Conservation (phyloP, 257 asterid species). For the Rauvolfia tetraphylla region DNA sequence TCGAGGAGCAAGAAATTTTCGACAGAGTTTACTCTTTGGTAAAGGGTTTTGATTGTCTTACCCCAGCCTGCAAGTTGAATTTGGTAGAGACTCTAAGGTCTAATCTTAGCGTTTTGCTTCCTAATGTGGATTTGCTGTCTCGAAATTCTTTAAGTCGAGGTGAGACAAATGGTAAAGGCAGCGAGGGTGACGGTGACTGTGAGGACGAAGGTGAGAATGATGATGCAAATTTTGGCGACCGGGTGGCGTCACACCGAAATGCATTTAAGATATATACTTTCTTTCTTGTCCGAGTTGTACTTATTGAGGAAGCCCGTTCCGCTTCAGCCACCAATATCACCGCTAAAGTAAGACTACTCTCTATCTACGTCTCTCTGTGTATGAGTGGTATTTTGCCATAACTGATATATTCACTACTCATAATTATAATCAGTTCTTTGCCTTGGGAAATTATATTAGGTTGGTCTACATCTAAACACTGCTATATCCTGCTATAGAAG, state of each 20-base stretch:
- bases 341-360: constrained; percentile 40
- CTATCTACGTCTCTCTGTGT: neutral
- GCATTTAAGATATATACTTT: constrained; percentile 87
- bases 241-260: constrained; percentile 77
- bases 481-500: neutral
- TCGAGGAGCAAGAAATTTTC: constrained; percentile 86
- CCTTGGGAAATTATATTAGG: neutral
- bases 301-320: constrained; percentile 56
- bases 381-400: neutral
- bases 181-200: constrained; percentile 40
- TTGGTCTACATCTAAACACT: neutral
- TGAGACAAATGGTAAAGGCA: constrained; percentile 27
- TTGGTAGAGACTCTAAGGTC: constrained; percentile 87
- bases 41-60: constrained; percentile 58
- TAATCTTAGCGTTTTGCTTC: constrained; percentile 79
- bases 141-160: constrained; percentile 31
- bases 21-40: constrained; percentile 80
- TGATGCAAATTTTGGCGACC: constrained; percentile 32
- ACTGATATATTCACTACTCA: neutral
- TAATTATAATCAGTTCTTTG: neutral
- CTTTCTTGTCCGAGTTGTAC: constrained; percentile 72
- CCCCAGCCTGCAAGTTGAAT: constrained; percentile 62
- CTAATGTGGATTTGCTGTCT: constrained; percentile 67
- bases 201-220: constrained; percentile 39
- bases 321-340: constrained; percentile 31